Evolutionary conservation across 148 eudicot genomes (phyloP).

Genomic region (Vaccinium vitisidaea): DNA sequence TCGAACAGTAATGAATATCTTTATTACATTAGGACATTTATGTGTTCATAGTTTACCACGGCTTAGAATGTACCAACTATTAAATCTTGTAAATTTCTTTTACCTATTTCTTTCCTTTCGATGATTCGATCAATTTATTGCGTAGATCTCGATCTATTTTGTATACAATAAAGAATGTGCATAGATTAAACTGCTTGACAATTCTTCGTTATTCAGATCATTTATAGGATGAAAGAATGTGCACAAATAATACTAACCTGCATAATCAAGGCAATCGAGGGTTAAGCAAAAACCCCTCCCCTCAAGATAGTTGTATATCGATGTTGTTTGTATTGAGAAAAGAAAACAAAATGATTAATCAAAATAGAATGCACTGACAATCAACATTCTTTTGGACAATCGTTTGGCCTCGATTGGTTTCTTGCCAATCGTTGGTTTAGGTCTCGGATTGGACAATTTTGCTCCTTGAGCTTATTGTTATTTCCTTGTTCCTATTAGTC

Average conservation of each 20-base stretch:
- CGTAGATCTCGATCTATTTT: neutral
- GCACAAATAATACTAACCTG: neutral
- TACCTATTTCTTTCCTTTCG: neutral
- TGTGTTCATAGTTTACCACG: neutral
- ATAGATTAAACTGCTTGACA: neutral
- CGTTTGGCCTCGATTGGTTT: too few species aligned
- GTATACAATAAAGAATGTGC: neutral
- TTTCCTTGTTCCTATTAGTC: too few species aligned
- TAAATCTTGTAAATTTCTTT: neutral
- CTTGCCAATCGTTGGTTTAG: too few species aligned
- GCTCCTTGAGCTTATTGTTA: too few species aligned
- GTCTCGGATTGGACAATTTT: too few species aligned
- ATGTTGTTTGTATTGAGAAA: neutral
- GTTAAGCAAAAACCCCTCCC: neutral
- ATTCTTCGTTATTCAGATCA: neutral
- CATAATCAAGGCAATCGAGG: neutral
- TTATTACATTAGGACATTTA: neutral
- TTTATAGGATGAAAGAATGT: neutral
- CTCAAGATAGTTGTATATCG: neutral
- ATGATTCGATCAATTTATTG: neutral
- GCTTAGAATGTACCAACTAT: neutral
- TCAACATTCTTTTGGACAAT: neutral
- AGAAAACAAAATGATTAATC: neutral
- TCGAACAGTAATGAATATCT: neutral
- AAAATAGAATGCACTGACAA: neutral